Evolutionary conservation across 305 asterid species (phyloP).

Genomic region (Rubia tinctorum): DNA sequence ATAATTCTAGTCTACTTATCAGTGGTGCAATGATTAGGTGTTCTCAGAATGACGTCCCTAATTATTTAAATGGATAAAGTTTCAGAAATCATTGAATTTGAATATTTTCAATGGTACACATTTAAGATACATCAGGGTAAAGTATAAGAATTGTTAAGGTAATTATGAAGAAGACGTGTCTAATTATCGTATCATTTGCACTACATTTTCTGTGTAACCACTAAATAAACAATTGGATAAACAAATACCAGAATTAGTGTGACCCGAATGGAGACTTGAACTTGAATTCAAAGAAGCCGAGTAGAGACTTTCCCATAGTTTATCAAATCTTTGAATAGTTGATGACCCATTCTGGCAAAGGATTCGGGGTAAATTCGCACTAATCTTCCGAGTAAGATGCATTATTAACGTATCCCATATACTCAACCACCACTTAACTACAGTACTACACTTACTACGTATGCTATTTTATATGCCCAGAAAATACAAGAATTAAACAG

Average conservation of each 20-base stretch:
- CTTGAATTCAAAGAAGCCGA: constrained; percentile 8
- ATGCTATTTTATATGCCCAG: too few species aligned
- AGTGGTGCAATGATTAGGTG: too few species aligned
- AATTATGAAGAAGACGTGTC: neutral
- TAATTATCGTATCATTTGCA: constrained; percentile 10
- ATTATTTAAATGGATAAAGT: too few species aligned
- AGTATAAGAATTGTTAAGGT: too few species aligned
- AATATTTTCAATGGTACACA: too few species aligned
- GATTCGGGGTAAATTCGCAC: neutral
- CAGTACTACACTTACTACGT: too few species aligned
- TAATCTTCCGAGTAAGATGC: neutral
- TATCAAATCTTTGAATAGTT: neutral
- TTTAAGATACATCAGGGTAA: too few species aligned
- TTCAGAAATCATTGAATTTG: too few species aligned
- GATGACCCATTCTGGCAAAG: neutral
- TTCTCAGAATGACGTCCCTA: too few species aligned
- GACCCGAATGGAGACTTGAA: constrained; percentile 4
- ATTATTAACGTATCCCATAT: neutral
- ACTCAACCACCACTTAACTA: neutral
- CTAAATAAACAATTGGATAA: neutral
- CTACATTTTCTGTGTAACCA: constrained; percentile 17
- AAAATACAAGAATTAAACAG: too few species aligned
- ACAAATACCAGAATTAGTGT: neutral
- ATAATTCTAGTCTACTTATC: too few species aligned
- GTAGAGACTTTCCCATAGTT: neutral